Evolutionary conservation across 257 asterid species (phyloP), one percentile per base, ranked within the genome.

Genomic region (Fraxinus anomala): DNA sequence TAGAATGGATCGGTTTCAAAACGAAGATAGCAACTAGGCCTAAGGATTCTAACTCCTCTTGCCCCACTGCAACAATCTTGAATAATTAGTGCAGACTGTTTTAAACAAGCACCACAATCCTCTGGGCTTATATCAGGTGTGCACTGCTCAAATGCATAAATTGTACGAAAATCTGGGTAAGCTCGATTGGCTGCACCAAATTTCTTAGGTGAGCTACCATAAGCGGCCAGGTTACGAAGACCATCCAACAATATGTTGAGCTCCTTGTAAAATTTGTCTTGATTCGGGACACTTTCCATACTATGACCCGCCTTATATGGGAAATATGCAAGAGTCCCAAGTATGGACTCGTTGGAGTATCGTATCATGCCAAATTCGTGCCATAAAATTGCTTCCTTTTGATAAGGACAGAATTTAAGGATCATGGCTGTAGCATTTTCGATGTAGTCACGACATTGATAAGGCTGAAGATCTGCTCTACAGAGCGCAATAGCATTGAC

Each of bases 401-500:
- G 37, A 17, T 47, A 17, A 0, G 82, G 79, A 21, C 87, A 84
- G 0, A 2, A 24, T 44, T 1, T 30, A 34, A 75, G 19, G 40
- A 75, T 56, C 4, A 79, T 78, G 4, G 1, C 19, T 1, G 4
- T 1, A 1, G 75, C 75, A 23, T 19, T 65, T 51, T 59, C 23
- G 31, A 80, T 54, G 3, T 84, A 85, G 1, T 28, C 23, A 11
- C 68, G 37, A 74, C 87, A 83, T 9, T 7, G 73, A 5, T n/a
- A 6, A 0, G 21, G 0, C 0, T 36, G 72, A 36, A 79, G 51
- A 61, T 83, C 85, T 24, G 81, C 85, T 9, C 84, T 79, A 30
- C 87, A 85, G 44, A 84, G 76, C 39, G 67, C 75, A 30, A 80
- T 39, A 28, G 78, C 84, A 8, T 80, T 44, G 14, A 28, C 76